phyloP scores from a whole-genome alignment of 106 monocot species.

The Narthecium ossifragum region DNA sequence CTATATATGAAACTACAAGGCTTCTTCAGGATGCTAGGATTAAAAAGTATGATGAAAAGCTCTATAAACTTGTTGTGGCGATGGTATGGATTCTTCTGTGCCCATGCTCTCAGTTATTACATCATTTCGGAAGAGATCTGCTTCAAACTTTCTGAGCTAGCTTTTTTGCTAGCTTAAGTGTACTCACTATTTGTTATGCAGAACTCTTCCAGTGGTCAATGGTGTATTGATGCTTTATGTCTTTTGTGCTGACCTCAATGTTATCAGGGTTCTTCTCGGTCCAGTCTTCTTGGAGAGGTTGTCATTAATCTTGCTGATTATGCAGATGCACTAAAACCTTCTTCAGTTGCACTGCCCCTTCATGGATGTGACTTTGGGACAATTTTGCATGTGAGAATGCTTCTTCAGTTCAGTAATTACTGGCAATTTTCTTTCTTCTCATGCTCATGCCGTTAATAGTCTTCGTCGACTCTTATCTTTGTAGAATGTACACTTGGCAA shows the following conservation, averaged over 20 bases:
- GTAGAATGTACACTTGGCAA: too few species aligned
- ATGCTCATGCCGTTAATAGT: background rate
- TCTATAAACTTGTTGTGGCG: slow-evolving; percentile 89
- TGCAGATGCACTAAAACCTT: slow-evolving; percentile 86
- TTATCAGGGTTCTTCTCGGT: slow-evolving; percentile 73
- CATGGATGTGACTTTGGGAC: slow-evolving; percentile 74
- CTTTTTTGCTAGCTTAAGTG: background rate
- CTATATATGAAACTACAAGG: slow-evolving; percentile 95
- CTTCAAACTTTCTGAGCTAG: background rate
- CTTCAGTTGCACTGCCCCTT: slow-evolving; percentile 60
- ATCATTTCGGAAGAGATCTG: slow-evolving; percentile 1
- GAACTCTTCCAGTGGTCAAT: background rate
- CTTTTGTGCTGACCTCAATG: slow-evolving; percentile 9
- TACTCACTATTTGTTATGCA: background rate
- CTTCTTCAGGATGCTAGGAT: slow-evolving; percentile 68
- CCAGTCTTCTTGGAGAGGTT: slow-evolving; percentile 79
- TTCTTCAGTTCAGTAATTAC: background rate
- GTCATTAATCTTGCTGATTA: slow-evolving; percentile 81
- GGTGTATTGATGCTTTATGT: background rate
- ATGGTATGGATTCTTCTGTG: slow-evolving; percentile 45
- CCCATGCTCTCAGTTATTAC: background rate
- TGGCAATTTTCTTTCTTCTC: background rate
- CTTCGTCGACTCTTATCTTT: too few species aligned
- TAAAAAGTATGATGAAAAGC: slow-evolving; percentile 89
- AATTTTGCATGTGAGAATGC: slow-evolving; percentile 72